Evolutionary conservation across 148 eudicot genomes (phyloP).

Genomic region (Camellia granthamiana): DNA sequence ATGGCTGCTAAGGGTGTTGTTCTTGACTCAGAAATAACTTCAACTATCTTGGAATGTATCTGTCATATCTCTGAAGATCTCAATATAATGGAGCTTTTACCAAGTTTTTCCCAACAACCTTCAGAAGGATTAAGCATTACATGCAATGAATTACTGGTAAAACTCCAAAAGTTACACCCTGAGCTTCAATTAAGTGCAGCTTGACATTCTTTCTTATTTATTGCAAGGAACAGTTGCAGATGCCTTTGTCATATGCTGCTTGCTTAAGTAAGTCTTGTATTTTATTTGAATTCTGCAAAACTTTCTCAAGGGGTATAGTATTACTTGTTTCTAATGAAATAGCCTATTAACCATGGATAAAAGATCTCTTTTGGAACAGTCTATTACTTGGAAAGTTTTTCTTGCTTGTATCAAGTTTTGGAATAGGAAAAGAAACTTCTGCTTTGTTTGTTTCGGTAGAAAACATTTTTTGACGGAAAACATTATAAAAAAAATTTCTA

Average conservation of each 20-base stretch:
- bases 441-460: too few species aligned
- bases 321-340: neutral
- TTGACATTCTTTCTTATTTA: slow-evolving; percentile 5
- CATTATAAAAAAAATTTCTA: too few species aligned
- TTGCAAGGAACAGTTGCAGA: neutral
- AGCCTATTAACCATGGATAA: neutral
- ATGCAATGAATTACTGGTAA: slow-evolving; percentile 46
- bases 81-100: slow-evolving; percentile 46
- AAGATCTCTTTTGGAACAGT: neutral
- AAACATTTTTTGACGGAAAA: too few species aligned
- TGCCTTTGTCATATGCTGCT: neutral
- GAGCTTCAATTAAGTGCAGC: slow-evolving; percentile 31
- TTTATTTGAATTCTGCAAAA: neutral
- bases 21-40: slow-evolving; percentile 50
- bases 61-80: slow-evolving; percentile 41
- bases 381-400: neutral
- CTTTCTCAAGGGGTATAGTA: neutral
- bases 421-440: too few species aligned
- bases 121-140: slow-evolving; percentile 35
- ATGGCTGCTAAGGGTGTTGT: slow-evolving; percentile 58
- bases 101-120: slow-evolving; percentile 53
- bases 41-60: slow-evolving; percentile 50
- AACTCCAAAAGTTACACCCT: slow-evolving; percentile 41
- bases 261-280: neutral
- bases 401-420: too few species aligned